Conservation (phyloP, 2,329 filamentous ascomycete genomes). For the Amesomyces nigricolor region DNA sequence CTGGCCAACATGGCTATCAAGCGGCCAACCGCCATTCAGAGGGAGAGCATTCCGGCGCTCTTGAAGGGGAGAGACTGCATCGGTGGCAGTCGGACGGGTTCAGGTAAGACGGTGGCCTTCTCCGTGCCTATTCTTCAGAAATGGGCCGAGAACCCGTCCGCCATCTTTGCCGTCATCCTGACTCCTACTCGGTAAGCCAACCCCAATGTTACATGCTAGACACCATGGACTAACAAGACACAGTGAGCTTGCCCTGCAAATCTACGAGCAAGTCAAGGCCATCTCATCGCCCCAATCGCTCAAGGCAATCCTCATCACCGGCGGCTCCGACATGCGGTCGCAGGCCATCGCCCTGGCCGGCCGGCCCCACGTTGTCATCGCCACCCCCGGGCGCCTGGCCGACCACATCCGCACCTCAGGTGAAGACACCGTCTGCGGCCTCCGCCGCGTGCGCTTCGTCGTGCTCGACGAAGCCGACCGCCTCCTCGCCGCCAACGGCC, state of each 20-base stretch:
- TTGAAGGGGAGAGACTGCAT: conserved; percentile 89
- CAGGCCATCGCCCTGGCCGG: conserved; percentile 80
- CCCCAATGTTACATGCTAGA: conserved; percentile 8
- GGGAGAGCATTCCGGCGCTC: conserved; percentile 87
- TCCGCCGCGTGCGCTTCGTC: conserved; percentile 74
- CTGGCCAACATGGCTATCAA: conserved; percentile 73
- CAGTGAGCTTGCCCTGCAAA: conserved; percentile 85
- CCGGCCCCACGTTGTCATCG: conserved; percentile 86
- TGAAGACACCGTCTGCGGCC: conserved; percentile 78
- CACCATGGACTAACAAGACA: neutral
- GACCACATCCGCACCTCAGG: conserved; percentile 92
- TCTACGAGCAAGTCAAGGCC: conserved; percentile 92
- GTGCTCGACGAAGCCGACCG: conserved; percentile 96
- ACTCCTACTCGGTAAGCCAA: conserved; percentile 68
- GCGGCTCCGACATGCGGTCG: conserved; percentile 84
- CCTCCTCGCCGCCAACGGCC: conserved; percentile 64
- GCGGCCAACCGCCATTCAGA: conserved; percentile 86
- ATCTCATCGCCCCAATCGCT: conserved; percentile 83
- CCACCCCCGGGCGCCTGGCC: conserved; percentile 85
- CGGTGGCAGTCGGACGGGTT: conserved; percentile 88
- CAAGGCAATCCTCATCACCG: conserved; percentile 84
- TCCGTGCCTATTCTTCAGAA: conserved; percentile 89
- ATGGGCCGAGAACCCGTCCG: conserved; percentile 87
- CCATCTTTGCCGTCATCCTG: conserved; percentile 82
- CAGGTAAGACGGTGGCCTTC: conserved; percentile 95